Percentiles rank a stretch among this genome's conserved stretches.
These are phyloP conservation scores for Neurospora sp. DNA, from an alignment of 2,329 filamentous ascomycete genomes.

Conservation along the genomic window DNA sequence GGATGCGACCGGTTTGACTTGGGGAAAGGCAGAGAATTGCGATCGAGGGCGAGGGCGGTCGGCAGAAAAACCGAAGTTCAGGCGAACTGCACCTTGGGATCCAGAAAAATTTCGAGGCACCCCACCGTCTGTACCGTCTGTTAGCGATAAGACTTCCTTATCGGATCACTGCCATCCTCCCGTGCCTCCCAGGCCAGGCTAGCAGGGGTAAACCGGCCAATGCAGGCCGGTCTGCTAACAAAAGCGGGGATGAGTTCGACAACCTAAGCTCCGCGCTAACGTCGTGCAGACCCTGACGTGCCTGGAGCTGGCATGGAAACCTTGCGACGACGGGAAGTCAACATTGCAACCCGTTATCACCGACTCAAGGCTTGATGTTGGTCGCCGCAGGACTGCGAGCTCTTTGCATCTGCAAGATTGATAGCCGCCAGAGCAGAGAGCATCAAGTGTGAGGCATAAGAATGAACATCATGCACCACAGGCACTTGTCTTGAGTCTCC, in stretches of 20 bases:
- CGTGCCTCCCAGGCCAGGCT: background rate
- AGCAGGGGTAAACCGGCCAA: background rate
- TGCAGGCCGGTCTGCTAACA: background rate
- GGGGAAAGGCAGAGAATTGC: slow-evolving; percentile 6
- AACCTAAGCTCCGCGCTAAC: background rate
- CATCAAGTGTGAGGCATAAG: background rate
- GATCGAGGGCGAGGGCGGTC: slow-evolving; percentile 8
- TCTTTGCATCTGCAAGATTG: background rate
- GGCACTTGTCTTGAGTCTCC: background rate
- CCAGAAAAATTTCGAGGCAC: slow-evolving; percentile 10
- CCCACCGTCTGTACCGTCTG: slow-evolving; percentile 7
- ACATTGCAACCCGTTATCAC: background rate
- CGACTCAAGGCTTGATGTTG: background rate
- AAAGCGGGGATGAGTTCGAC: background rate
- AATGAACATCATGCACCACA: background rate
- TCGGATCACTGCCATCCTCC: background rate
- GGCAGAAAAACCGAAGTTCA: slow-evolving; percentile 10
- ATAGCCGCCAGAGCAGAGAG: background rate
- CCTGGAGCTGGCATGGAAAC: background rate
- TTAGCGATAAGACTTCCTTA: slow-evolving; percentile 5
- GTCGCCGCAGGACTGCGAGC: background rate
- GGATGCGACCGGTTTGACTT: background rate
- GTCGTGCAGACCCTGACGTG: background rate
- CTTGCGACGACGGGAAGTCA: background rate
- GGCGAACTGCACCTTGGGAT: slow-evolving; percentile 3